phyloP scores from a whole-genome alignment of 2,329 filamentous ascomycete species.

The Phialophora chinensis region DNA sequence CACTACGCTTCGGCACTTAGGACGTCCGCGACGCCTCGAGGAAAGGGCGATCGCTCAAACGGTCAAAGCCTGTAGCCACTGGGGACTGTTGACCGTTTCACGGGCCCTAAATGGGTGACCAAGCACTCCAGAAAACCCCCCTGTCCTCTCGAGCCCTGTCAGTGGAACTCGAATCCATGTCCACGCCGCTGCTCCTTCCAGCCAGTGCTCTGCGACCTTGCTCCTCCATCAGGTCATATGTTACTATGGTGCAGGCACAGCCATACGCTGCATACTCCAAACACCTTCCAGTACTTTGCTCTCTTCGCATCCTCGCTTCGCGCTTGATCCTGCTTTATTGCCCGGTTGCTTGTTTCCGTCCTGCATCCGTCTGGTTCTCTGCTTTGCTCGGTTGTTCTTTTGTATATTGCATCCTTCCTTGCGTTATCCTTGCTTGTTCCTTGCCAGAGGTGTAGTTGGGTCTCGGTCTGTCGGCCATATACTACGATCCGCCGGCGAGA shows the following conservation, averaged over 20 bases:
- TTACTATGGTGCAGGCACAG: conserved; percentile 23
- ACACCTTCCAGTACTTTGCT: conserved; percentile 14
- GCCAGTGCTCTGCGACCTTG: conserved; percentile 23
- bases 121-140: conserved; percentile 19
- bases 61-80: conserved; percentile 25
- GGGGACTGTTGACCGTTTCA: conserved; percentile 32
- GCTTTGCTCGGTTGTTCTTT: conserved; percentile 25
- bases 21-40: conserved; percentile 35
- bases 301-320: conserved; percentile 20
- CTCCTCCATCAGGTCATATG: conserved; percentile 23
- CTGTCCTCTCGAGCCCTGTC: conserved; percentile 20
- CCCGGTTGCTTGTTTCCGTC: conserved; percentile 17
- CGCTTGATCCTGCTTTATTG: conserved; percentile 16
- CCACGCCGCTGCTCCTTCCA: conserved; percentile 19
- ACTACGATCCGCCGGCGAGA: not conserved
- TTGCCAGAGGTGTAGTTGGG: conserved; percentile 8
- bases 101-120: conserved; percentile 31
- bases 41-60: conserved; percentile 22
- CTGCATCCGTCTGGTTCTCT: not conserved
- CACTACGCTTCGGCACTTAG: conserved; percentile 38
- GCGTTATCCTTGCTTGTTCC: conserved; percentile 22
- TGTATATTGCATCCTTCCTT: conserved; percentile 27
- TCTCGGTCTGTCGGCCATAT: not conserved
- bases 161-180: conserved; percentile 20
- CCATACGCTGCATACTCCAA: conserved; percentile 21